phyloP scores from a whole-genome alignment of 2,329 filamentous ascomycete species.

The Aspergillus sp. region DNA sequence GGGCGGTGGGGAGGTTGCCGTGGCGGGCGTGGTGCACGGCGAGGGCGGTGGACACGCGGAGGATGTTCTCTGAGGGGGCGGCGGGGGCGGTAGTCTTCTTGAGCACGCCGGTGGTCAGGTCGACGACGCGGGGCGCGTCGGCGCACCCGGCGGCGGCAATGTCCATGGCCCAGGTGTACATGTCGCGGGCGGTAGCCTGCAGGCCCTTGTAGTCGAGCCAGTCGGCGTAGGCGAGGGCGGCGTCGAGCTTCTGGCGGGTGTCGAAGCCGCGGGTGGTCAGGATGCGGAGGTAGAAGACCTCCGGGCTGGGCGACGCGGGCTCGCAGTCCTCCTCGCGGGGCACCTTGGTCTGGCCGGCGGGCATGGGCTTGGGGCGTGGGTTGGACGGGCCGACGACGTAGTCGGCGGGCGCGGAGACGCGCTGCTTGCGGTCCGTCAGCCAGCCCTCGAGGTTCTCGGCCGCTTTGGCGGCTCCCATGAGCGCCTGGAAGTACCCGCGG shows the following conservation, averaged over 20 bases:
- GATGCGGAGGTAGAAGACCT: slow-evolving; percentile 77
- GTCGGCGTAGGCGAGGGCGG: slow-evolving; percentile 77
- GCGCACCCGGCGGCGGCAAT: slow-evolving; percentile 63
- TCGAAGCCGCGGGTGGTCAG: slow-evolving; percentile 78
- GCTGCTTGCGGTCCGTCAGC: slow-evolving; percentile 67
- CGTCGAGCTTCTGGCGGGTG: slow-evolving; percentile 74
- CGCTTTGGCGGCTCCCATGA: slow-evolving; percentile 74
- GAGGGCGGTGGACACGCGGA: slow-evolving; percentile 72
- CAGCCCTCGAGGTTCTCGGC: slow-evolving; percentile 81
- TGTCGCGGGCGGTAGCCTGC: slow-evolving; percentile 64
- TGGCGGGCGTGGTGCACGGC: slow-evolving; percentile 74
- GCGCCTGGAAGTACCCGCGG: slow-evolving; percentile 76
- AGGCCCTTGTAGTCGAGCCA: slow-evolving; percentile 78
- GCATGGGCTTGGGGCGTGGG: slow-evolving; percentile 71
- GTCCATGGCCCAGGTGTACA: slow-evolving; percentile 74
- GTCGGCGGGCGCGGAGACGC: slow-evolving; percentile 67
- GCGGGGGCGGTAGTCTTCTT: slow-evolving; percentile 53
- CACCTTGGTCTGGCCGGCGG: slow-evolving; percentile 59
- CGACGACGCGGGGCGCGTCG: slow-evolving; percentile 51
- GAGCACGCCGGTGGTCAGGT: slow-evolving; percentile 64
- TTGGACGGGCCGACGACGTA: slow-evolving; percentile 82
- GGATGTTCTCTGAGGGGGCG: slow-evolving; percentile 68
- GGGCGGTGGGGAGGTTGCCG: slow-evolving; percentile 65
- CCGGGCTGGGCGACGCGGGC: slow-evolving; percentile 66
- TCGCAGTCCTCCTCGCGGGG: slow-evolving; percentile 75